A percentile compares a stretch with the other conserved stretches of the same genome.
These are phyloP conservation scores for Capniomyces stellatus DNA, from an alignment of 371 early-diverging fungal genomes.

Conservation along the genomic window DNA sequence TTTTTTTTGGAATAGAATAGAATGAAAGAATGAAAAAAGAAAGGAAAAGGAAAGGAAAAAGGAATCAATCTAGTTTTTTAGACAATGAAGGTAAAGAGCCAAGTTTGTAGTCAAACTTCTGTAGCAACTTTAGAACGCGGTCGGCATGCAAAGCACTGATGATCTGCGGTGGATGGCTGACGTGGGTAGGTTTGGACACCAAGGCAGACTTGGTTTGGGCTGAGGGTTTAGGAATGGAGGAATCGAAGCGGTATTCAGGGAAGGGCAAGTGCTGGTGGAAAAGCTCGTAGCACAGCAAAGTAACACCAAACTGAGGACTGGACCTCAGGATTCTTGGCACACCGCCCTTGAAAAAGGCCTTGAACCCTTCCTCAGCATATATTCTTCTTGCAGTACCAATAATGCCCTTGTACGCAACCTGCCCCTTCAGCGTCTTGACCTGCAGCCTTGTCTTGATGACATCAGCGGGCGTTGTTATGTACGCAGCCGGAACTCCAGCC, in stretches of 20 bases:
- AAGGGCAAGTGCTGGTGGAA: slow-evolving; percentile 64
- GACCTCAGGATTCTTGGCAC: slow-evolving; percentile 66
- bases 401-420: slow-evolving; percentile 64
- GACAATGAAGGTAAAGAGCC: slow-evolving; percentile 10
- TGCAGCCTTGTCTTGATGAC: slow-evolving; percentile 97
- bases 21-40: not conserved
- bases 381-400: slow-evolving; percentile 75
- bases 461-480: slow-evolving; percentile 93
- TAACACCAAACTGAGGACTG: slow-evolving; percentile 93
- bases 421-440: slow-evolving; percentile 78
- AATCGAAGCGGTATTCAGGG: slow-evolving; percentile 16
- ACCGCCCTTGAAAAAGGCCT: slow-evolving; percentile 92
- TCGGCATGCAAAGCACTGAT: slow-evolving; percentile 15
- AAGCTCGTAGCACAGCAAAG: slow-evolving; percentile 82
- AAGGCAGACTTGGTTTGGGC: not conserved
- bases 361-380: slow-evolving; percentile 72
- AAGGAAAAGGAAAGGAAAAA: not conserved
- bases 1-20: too few species aligned
- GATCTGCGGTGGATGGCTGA: not conserved
- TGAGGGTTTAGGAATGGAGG: too few species aligned
- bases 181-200: too few species aligned
- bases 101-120: slow-evolving; percentile 22
- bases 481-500: slow-evolving; percentile 95
- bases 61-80: not conserved
- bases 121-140: slow-evolving; percentile 17